A percentile compares a stretch with the other conserved stretches of the same genome.
Conservation (phyloP, 768 basidiomycete species). For the Guyanaporus albipodus region DNA sequence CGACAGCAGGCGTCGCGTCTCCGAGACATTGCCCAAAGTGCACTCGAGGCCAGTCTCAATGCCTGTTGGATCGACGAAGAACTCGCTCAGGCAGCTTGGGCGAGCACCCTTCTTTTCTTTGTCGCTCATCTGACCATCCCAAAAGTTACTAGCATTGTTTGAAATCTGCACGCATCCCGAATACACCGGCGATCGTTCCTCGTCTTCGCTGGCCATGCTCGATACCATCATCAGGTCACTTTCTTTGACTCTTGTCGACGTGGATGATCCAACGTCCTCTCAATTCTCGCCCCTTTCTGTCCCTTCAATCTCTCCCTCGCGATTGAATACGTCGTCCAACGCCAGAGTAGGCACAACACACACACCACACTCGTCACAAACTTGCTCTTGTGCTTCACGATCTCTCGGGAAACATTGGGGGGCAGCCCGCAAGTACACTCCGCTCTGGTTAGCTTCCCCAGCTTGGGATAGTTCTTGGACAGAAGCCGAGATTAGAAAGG, state of each 20-base stretch:
- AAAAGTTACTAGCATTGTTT: slow-evolving; percentile 64
- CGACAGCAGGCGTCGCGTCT: slow-evolving; percentile 56
- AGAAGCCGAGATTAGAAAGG: slow-evolving; percentile 63
- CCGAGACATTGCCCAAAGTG: slow-evolving; percentile 63
- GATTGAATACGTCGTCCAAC: slow-evolving; percentile 1
- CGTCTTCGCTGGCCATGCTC: slow-evolving; percentile 55
- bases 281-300: slow-evolving; percentile 49
- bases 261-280: slow-evolving; percentile 48
- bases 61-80: slow-evolving; percentile 71
- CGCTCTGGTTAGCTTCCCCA: slow-evolving; percentile 61
- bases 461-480: slow-evolving; percentile 58
- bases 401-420: slow-evolving; percentile 53
- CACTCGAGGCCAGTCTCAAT: slow-evolving; percentile 67
- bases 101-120: slow-evolving; percentile 31
- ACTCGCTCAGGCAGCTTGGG: slow-evolving; percentile 75
- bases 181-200: slow-evolving; percentile 50
- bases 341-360: neutral
- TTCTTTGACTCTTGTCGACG: slow-evolving; percentile 56
- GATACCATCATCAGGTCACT: slow-evolving; percentile 66
- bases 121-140: slow-evolving; percentile 7
- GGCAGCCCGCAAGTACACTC: slow-evolving; percentile 48
- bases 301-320: slow-evolving; percentile 37
- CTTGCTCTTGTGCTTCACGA: slow-evolving; percentile 47
- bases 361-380: slow-evolving; percentile 16
- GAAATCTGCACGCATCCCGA: slow-evolving; percentile 67